phyloP scores from a whole-genome alignment of 1,139 yeast species.

The Eremothecium sinecaudum region DNA sequence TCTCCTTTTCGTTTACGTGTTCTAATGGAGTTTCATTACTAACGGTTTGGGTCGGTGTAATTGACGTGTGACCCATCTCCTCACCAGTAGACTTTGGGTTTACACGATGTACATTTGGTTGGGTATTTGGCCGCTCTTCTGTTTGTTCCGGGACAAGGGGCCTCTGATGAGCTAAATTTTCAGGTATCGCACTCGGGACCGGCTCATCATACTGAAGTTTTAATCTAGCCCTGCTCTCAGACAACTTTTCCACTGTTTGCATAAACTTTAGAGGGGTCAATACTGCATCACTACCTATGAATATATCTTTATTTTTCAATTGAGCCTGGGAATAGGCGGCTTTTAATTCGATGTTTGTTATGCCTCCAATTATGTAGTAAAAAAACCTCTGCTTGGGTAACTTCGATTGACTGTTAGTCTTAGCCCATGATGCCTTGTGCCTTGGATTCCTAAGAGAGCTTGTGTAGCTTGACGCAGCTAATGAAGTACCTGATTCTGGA shows the following conservation, averaged over 20 bases:
- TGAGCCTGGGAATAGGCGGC: slow-evolving; percentile 64
- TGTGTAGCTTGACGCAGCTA: slow-evolving; percentile 30
- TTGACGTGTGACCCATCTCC: no score
- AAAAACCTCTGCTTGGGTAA: slow-evolving; percentile 63
- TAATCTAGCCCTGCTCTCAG: slow-evolving; percentile 27
- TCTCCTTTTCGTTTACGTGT: slow-evolving; percentile 16
- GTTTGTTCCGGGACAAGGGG: slow-evolving; percentile 6
- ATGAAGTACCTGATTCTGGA: slow-evolving; percentile 40
- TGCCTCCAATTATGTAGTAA: slow-evolving; percentile 82
- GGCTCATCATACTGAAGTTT: no score
- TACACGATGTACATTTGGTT: no score
- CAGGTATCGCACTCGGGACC: no score
- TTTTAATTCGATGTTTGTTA: slow-evolving; percentile 74
- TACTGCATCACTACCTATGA: slow-evolving; percentile 75
- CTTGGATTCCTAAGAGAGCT: slow-evolving; percentile 60
- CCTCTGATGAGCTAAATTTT: no score
- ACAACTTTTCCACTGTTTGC: slow-evolving; percentile 34
- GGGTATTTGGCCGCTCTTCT: no score
- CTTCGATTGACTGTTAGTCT: slow-evolving; percentile 33
- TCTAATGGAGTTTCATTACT: not conserved
- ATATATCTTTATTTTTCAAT: slow-evolving; percentile 58
- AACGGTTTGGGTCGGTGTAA: no score
- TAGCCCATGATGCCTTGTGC: slow-evolving; percentile 78
- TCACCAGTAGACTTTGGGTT: no score
- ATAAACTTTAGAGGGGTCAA: slow-evolving; percentile 53